These are phyloP conservation scores for Metarhizium sp. DNA, from an alignment of 2,329 filamentous ascomycete genomes.

Conservation along the genomic window DNA sequence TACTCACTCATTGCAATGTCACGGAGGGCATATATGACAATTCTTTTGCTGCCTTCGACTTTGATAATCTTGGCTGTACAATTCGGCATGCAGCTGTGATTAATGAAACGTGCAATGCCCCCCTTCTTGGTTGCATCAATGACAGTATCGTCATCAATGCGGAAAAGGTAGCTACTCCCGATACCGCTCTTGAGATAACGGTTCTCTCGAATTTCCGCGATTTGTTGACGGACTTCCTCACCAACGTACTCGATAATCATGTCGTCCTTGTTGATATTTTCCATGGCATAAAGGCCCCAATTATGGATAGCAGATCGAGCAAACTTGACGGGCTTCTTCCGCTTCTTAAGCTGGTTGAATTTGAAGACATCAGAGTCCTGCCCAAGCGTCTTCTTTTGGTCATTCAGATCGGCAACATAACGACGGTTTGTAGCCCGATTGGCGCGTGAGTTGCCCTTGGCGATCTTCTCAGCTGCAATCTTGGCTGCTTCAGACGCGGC, in stretches of 20 bases:
- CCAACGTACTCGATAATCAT: constrained; percentile 99
- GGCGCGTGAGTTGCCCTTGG: constrained; percentile 83
- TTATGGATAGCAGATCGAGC: constrained; percentile 97
- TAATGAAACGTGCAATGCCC: constrained; percentile 96
- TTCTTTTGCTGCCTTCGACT: constrained; percentile 93
- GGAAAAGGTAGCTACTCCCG: constrained; percentile 93
- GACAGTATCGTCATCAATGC: constrained; percentile 95
- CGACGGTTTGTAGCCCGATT: constrained; percentile 95
- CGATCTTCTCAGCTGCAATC: constrained; percentile 69
- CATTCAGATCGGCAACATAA: constrained; percentile 87
- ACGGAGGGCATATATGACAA: constrained; percentile 95
- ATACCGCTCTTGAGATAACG: constrained; percentile 94
- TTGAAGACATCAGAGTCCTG: constrained; percentile 84
- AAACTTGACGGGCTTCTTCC: constrained; percentile 98
- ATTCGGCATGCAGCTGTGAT: constrained; percentile 95
- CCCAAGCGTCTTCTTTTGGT: constrained; percentile 79
- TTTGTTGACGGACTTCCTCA: constrained; percentile 92
- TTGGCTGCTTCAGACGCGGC: constrained; percentile 62
- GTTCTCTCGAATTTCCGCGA: constrained; percentile 90
- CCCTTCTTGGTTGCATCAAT: constrained; percentile 98
- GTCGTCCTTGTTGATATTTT: constrained; percentile 93
- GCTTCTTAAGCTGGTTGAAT: constrained; percentile 98
- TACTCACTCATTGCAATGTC: constrained; percentile 89
- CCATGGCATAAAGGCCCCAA: constrained; percentile 96
- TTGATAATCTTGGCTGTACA: constrained; percentile 99